Conservation (phyloP, 2,329 filamentous ascomycete genomes). For the Fusarium sp. region DNA sequence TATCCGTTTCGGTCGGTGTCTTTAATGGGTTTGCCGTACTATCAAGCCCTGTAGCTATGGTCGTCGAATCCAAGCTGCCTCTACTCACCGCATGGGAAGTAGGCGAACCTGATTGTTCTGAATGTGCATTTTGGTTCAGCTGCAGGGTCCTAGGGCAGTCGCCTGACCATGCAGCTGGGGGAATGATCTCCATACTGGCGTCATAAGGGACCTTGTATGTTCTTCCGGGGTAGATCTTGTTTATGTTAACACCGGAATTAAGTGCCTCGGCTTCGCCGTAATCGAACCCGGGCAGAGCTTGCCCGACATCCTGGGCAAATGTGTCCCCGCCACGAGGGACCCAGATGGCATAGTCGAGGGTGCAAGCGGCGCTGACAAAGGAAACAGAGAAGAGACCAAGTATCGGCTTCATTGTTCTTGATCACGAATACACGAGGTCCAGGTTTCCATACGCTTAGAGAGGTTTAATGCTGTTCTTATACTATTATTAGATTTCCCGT, state of each 20-base stretch:
- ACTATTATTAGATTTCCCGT: neutral
- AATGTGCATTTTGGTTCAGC: neutral
- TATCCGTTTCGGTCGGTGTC: neutral
- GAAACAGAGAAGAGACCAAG: neutral
- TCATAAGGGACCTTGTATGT: conserved; percentile 6
- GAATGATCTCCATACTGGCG: neutral
- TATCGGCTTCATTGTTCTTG: neutral
- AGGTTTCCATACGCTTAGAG: neutral
- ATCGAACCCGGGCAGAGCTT: neutral
- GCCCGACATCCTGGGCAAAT: neutral
- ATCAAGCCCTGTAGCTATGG: neutral
- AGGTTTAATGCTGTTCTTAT: neutral
- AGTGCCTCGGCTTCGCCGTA: neutral
- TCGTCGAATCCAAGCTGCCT: neutral
- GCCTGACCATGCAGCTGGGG: neutral
- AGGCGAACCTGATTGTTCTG: neutral
- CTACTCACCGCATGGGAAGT: neutral
- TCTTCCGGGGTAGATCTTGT: neutral
- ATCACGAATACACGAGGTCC: neutral
- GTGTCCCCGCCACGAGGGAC: neutral
- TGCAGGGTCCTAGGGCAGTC: conserved; percentile 2
- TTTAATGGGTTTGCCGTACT: neutral
- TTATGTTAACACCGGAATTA: conserved; percentile 1
- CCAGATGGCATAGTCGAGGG: conserved; percentile 2
- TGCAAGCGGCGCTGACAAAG: neutral